Percentiles rank a stretch among this genome's conserved stretches.
Conservation (phyloP, 73 alveolate genomes). For the Breviolum minutum region DNA sequence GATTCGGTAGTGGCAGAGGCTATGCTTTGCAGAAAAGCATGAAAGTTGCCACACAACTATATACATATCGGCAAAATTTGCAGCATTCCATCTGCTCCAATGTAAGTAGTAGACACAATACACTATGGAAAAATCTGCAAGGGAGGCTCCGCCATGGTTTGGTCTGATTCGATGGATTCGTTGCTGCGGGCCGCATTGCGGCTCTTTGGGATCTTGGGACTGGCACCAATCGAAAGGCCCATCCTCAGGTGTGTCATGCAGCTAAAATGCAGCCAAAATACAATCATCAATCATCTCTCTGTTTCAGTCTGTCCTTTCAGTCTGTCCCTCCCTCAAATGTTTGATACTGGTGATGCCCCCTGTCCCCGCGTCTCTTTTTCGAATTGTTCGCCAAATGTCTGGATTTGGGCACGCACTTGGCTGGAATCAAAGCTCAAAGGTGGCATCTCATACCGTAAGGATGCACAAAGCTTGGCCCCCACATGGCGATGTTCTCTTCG, state of each 20-base stretch:
- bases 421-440: conserved; percentile 44
- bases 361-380: neutral
- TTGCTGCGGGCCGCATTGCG: conserved; percentile 39
- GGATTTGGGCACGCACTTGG: conserved; percentile 26
- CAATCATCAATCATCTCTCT: neutral
- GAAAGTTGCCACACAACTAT: too few relatives aligned
- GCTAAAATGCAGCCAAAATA: neutral
- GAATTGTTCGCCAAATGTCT: neutral
- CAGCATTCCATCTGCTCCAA: too few relatives aligned
- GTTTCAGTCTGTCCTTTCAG: neutral
- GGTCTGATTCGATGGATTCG: conserved; percentile 30
- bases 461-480: conserved; percentile 61
- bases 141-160: conserved; percentile 18
- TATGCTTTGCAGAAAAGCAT: too few relatives aligned
- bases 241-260: neutral
- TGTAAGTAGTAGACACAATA: neutral
- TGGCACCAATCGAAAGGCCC: conserved; percentile 22
- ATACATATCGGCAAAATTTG: too few relatives aligned
- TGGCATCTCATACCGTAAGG: conserved; percentile 60
- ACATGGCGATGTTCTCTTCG: conserved; percentile 20
- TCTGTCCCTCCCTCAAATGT: too few relatives aligned
- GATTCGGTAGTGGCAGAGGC: too few relatives aligned
- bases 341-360: neutral
- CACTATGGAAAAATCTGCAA: neutral
- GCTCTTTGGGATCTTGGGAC: conserved; percentile 45